Conservation (phyloP, 352 stramenopile species). For the Globisporangium viniferum region DNA sequence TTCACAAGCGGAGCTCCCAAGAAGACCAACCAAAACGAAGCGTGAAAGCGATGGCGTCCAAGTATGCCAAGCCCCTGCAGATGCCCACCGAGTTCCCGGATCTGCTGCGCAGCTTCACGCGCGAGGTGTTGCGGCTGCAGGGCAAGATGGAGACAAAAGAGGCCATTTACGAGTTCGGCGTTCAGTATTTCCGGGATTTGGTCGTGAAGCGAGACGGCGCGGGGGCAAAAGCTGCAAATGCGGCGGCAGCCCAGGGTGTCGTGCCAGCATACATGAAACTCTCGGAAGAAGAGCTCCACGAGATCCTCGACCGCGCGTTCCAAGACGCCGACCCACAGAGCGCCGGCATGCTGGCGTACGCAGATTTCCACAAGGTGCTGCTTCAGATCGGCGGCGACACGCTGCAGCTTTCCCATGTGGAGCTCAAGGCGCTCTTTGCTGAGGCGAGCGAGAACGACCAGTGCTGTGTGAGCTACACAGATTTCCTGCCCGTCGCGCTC, state of each 20-base stretch:
- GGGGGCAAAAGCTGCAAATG: conserved; percentile 6
- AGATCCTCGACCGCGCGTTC: conserved; percentile 39
- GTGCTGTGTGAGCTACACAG: conserved; percentile 43
- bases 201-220: conserved; percentile 35
- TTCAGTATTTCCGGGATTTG: conserved; percentile 70
- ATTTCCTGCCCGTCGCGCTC: conserved; percentile 50
- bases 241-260: background rate
- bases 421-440: conserved; percentile 57
- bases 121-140: conserved; percentile 81
- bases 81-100: conserved; percentile 72
- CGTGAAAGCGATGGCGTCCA: conserved; percentile 58
- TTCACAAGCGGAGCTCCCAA: background rate
- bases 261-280: conserved; percentile 55
- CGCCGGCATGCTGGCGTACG: conserved; percentile 34
- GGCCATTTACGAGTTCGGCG: conserved; percentile 72
- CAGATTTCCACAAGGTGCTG: conserved; percentile 50
- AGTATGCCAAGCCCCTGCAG: conserved; percentile 81
- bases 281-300: conserved; percentile 56
- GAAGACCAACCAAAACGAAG: background rate
- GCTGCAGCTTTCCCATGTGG: conserved; percentile 50
- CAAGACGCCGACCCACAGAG: conserved; percentile 39
- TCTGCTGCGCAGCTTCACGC: conserved; percentile 69
- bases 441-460: conserved; percentile 69
- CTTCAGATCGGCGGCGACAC: conserved; percentile 37
- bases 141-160: conserved; percentile 77